These are phyloP conservation scores for Micractinium conductrix DNA, from an alignment of 139 green algal genomes.

Conservation along the genomic window DNA sequence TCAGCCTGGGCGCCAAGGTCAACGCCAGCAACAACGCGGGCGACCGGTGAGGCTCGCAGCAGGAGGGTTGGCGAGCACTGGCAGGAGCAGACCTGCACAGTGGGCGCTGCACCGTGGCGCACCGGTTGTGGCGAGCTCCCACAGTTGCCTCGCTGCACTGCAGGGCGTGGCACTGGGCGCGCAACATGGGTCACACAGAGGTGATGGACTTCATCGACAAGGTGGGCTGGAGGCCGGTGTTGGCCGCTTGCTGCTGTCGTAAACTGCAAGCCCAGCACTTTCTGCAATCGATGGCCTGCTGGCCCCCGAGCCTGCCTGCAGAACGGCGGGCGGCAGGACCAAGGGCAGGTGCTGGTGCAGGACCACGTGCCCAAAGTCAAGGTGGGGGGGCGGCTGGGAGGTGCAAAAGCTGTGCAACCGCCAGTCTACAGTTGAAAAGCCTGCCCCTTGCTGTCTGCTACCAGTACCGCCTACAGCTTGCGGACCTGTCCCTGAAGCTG, in stretches of 20 bases:
- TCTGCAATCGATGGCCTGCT: neutral
- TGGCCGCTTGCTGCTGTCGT: no score
- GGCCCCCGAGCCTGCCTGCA: conserved; percentile 30
- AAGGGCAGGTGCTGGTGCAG: conserved; percentile 88
- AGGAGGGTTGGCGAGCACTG: neutral
- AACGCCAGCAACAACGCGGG: conserved; percentile 96
- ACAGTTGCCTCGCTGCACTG: neutral
- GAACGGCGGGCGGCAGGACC: conserved; percentile 76
- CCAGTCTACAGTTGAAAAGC: no score
- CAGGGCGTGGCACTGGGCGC: conserved; percentile 84
- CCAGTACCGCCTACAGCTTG: no score
- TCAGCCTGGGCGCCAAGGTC: conserved; percentile 87
- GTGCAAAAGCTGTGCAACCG: no score
- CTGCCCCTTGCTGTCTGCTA: no score
- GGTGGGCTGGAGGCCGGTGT: conserved; percentile 38
- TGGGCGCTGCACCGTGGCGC: no score
- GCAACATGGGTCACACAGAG: conserved; percentile 79
- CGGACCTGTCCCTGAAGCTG: no score
- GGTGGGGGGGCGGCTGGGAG: no score
- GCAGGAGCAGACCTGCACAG: neutral
- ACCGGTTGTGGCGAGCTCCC: no score
- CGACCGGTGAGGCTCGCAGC: conserved; percentile 51
- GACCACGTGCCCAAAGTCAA: conserved; percentile 97
- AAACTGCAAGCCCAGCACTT: neutral
- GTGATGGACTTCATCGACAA: conserved; percentile 82